Evolutionary conservation across 164 flowering plant genomes (phyloP), one percentile per base, ranked within the genome.

Genomic region (Aristolochia fimbriata): DNA sequence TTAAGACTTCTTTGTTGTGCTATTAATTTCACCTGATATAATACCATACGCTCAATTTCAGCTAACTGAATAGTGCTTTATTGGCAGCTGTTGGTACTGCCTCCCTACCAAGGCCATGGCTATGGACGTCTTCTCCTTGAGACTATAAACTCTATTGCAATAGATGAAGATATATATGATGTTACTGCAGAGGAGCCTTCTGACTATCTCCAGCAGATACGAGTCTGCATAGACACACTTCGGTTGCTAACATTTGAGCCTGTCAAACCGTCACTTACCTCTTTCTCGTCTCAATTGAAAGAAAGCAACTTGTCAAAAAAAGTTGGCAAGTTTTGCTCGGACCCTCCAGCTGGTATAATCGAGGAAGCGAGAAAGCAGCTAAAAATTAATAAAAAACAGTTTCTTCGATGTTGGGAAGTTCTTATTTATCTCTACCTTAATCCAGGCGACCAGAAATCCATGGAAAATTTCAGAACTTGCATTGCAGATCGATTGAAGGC

Each of bases 331-430:
- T 71, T 74, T 53, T 69, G 70, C 15, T 74, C 76, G 24, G 58
- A 66, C 22, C 99, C 99, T 25, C 89, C 89, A 15, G 30, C 57
- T 0, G 62, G 49, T 22, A 71, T 66, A 2, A 69, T 76, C 20
- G 95, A 88, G 64, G 75, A 80, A 33, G 96, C 79, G 27, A 68
- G 91, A 59, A 76, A 73, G 66, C 65, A 54, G 41, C 68, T 88
- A 63, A 91, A 91, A 68, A 91, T 91, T 58, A 90, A 76, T 83
- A 88, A 80, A 76, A 91, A 83, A 68, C 99, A 94, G 65, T 84
- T 91, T 67, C 72, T 77, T 8, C 83, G 79, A 51, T 94, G 99
- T 60, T 91, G 99, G 99, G 97, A 94, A 74, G 70, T 94, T 68
- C 82, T 94, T 47, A 68, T 94, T 46, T 91, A 85, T 65, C 79